A percentile compares a stretch with the other conserved stretches of the same genome.
phyloP scores from a whole-genome alignment of 1,284 basidiomycete species.

The Marasmius tenuissimus region DNA sequence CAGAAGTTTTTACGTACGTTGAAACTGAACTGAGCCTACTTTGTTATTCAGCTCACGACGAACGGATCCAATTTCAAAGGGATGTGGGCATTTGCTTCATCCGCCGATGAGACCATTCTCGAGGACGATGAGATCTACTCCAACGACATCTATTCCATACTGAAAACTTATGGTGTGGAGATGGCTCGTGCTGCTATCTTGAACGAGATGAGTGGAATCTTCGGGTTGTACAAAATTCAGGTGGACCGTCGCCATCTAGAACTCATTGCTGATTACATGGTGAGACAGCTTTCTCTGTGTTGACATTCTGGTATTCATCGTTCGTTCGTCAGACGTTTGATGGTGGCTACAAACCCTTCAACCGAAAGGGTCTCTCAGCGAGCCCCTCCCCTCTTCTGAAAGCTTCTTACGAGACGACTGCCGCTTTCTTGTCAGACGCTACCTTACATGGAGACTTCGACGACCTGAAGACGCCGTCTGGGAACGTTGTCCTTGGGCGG shows the following conservation, averaged over 20 bases:
- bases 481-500: slow-evolving; percentile 89
- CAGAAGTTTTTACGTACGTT: slow-evolving; percentile 1
- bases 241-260: slow-evolving; percentile 95
- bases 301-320: slow-evolving; percentile 1
- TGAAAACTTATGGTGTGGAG: slow-evolving; percentile 95
- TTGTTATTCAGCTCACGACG: slow-evolving; percentile 61
- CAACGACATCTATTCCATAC: slow-evolving; percentile 94
- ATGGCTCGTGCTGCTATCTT: slow-evolving; percentile 94
- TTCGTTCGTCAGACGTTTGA: slow-evolving; percentile 78
- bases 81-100: slow-evolving; percentile 85
- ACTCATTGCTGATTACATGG: slow-evolving; percentile 99
- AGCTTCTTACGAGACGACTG: slow-evolving; percentile 97
- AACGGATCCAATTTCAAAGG: slow-evolving; percentile 93
- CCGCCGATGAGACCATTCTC: slow-evolving; percentile 65
- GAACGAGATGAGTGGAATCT: slow-evolving; percentile 88
- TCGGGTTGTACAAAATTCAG: slow-evolving; percentile 96
- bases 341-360: slow-evolving; percentile 97
- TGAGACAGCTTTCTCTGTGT: slow-evolving; percentile 36
- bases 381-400: slow-evolving; percentile 94
- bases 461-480: slow-evolving; percentile 84
- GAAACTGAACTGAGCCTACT: slow-evolving; percentile 4
- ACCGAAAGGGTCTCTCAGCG: slow-evolving; percentile 90
- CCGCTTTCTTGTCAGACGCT: slow-evolving; percentile 93
- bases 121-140: slow-evolving; percentile 87
- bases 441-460: slow-evolving; percentile 95